These are phyloP conservation scores for Durio zibethinus DNA, from an alignment of 345 rosid genomes.

Conservation along the genomic window DNA sequence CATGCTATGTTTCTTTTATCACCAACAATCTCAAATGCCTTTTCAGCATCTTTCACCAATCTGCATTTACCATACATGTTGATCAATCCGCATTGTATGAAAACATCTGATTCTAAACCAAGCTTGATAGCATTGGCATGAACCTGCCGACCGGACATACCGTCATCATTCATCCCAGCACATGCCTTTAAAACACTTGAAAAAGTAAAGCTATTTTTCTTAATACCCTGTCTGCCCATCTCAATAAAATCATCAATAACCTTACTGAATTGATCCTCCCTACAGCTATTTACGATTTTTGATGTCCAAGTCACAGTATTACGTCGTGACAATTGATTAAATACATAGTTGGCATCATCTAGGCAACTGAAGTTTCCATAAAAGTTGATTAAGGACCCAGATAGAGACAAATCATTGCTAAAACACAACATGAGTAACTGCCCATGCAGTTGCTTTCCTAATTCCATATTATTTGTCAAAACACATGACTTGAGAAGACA, in stretches of 20 bases:
- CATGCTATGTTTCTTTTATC: slow-evolving; percentile 25
- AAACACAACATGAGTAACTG: slow-evolving; percentile 51
- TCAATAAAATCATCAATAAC: slow-evolving; percentile 45
- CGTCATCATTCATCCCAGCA: slow-evolving; percentile 40
- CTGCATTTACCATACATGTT: slow-evolving; percentile 63
- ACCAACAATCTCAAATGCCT: slow-evolving; percentile 33
- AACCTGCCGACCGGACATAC: slow-evolving; percentile 45
- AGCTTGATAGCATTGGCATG: slow-evolving; percentile 57
- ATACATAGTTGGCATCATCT: slow-evolving; percentile 42
- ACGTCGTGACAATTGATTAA: slow-evolving; percentile 30
- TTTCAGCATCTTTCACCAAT: slow-evolving; percentile 44
- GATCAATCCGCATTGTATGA: slow-evolving; percentile 47
- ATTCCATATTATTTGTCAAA: slow-evolving; percentile 36
- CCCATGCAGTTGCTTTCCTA: slow-evolving; percentile 70
- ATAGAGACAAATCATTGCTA: slow-evolving; percentile 27
- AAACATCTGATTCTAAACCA: slow-evolving; percentile 43
- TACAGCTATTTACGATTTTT: slow-evolving; percentile 49
- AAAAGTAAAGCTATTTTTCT: slow-evolving; percentile 36
- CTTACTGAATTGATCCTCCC: slow-evolving; percentile 38
- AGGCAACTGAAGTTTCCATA: slow-evolving; percentile 45
- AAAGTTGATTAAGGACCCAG: slow-evolving; percentile 47
- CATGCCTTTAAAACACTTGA: slow-evolving; percentile 56
- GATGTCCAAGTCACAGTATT: slow-evolving; percentile 47
- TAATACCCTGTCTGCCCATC: slow-evolving; percentile 46
- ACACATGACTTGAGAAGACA: slow-evolving; percentile 54